Evolutionary conservation across 2,329 filamentous ascomycete species (phyloP).

Genomic region (Fusarium denticulatum): DNA sequence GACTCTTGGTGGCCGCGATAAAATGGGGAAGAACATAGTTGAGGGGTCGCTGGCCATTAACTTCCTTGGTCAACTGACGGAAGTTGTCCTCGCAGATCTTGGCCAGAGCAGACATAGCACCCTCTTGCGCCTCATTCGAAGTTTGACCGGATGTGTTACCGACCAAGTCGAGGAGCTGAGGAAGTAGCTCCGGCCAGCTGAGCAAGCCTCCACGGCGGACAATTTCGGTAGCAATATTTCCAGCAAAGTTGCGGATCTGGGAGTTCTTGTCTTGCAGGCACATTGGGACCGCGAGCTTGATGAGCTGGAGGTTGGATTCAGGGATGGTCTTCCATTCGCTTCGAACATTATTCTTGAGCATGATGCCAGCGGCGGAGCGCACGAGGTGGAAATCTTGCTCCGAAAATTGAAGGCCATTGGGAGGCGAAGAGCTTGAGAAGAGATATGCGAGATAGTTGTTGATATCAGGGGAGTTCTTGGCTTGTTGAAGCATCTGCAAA

Average conservation of each 20-base stretch:
- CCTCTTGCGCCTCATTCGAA: constrained; percentile 81
- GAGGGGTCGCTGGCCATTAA: constrained; percentile 87
- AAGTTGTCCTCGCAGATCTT: constrained; percentile 98
- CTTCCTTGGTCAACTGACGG: constrained; percentile 84
- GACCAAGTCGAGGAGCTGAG: constrained; percentile 82
- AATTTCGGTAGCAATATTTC: constrained; percentile 93
- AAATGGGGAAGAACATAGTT: constrained; percentile 91
- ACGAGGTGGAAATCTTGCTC: constrained; percentile 75
- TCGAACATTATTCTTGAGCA: constrained; percentile 94
- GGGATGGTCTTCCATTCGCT: constrained; percentile 79
- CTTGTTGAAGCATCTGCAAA: constrained; percentile 87
- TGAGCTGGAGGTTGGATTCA: constrained; percentile 75
- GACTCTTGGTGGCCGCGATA: constrained; percentile 83
- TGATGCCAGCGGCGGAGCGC: constrained; percentile 87
- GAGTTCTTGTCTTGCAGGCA: constrained; percentile 82
- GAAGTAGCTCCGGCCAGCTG: constrained; percentile 90
- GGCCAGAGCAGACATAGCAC: constrained; percentile 88
- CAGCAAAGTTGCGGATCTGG: constrained; percentile 88
- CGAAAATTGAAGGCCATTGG: constrained; percentile 68
- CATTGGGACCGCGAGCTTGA: constrained; percentile 81
- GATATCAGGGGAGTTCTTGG: constrained; percentile 88
- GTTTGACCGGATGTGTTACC: constrained; percentile 76
- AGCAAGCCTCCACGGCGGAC: constrained; percentile 85
- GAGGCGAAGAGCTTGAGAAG: constrained; percentile 75
- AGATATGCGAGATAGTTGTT: constrained; percentile 97